These are phyloP conservation scores for Kwoniella sp. DNA, from an alignment of 768 basidiomycete genomes.

Conservation along the genomic window DNA sequence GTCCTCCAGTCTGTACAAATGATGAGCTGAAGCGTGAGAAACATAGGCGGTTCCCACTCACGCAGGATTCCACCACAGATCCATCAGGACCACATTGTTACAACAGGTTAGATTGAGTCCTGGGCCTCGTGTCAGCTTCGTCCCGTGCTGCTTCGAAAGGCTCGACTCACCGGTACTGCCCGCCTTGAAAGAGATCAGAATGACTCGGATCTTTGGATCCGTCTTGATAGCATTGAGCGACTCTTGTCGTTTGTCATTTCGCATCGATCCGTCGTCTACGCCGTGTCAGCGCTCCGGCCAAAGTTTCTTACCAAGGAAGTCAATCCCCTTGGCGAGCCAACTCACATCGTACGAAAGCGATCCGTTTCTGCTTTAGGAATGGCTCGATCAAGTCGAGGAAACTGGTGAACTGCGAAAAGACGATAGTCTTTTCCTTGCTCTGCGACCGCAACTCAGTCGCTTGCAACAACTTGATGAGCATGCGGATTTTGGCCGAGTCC, in stretches of 20 bases:
- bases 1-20: slow-evolving; percentile 63
- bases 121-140: slow-evolving; percentile 33
- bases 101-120: slow-evolving; percentile 88
- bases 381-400: slow-evolving; percentile 79
- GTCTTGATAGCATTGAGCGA: slow-evolving; percentile 69
- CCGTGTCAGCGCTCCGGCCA: too few species aligned
- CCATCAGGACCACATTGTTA: slow-evolving; percentile 88
- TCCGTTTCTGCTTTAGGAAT: slow-evolving; percentile 65
- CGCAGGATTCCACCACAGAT: slow-evolving; percentile 72
- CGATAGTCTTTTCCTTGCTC: slow-evolving; percentile 80
- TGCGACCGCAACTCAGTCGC: slow-evolving; percentile 60
- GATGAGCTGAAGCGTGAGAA: too few species aligned
- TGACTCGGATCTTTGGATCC: slow-evolving; percentile 61
- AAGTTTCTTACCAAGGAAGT: not conserved
- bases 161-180: slow-evolving; percentile 70
- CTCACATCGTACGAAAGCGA: slow-evolving; percentile 82
- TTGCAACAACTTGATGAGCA: slow-evolving; percentile 67
- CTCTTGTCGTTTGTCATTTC: slow-evolving; percentile 67
- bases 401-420: slow-evolving; percentile 84
- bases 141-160: not conserved
- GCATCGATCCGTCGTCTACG: slow-evolving; percentile 85
- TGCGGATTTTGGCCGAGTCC: slow-evolving; percentile 79
- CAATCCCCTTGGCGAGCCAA: slow-evolving; percentile 21
- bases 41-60: slow-evolving; percentile 24
- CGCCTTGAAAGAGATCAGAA: slow-evolving; percentile 94